phyloP scores from a whole-genome alignment of 805 yeast genomes.

The Danielia oregonensis region DNA sequence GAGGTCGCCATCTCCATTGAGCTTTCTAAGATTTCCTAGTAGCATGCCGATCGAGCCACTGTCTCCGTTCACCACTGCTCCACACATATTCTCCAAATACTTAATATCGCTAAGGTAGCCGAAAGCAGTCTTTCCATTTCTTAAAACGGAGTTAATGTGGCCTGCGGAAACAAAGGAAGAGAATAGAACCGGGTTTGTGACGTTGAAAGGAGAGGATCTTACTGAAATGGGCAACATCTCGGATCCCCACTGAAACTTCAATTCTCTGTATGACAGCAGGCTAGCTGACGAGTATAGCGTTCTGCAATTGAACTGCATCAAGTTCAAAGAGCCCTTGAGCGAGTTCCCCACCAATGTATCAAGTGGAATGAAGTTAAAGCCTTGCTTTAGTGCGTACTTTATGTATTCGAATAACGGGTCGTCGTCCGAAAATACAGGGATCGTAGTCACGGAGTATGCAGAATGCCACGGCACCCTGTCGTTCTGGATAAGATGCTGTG shows the following conservation, averaged over 20 bases:
- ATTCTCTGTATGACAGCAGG: neutral
- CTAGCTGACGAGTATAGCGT: neutral
- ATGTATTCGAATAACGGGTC: constrained; percentile 6
- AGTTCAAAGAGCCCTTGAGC: neutral
- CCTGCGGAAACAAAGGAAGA: constrained; percentile 13
- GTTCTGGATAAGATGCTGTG: constrained; percentile 2
- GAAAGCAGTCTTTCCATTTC: constrained; percentile 8
- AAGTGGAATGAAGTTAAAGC: constrained; percentile 11
- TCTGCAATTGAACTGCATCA: constrained; percentile 1
- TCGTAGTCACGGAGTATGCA: neutral
- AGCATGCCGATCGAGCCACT: constrained; percentile 33
- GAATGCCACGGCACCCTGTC: constrained; percentile 7
- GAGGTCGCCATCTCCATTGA: constrained; percentile 46
- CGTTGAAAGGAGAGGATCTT: constrained; percentile 11
- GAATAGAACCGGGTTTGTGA: constrained; percentile 9
- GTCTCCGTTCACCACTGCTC: constrained; percentile 26
- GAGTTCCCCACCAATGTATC: constrained; percentile 4
- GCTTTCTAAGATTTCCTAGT: constrained; percentile 33
- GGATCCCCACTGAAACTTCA: neutral
- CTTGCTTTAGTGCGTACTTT: constrained; percentile 1
- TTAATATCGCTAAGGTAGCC: constrained; percentile 37
- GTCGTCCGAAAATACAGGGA: constrained; percentile 1
- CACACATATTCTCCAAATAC: constrained; percentile 45
- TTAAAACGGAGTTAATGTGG: constrained; percentile 18
- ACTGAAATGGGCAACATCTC: neutral